Conservation (phyloP, 805 yeast species). For the Candida yuanshanica region DNA sequence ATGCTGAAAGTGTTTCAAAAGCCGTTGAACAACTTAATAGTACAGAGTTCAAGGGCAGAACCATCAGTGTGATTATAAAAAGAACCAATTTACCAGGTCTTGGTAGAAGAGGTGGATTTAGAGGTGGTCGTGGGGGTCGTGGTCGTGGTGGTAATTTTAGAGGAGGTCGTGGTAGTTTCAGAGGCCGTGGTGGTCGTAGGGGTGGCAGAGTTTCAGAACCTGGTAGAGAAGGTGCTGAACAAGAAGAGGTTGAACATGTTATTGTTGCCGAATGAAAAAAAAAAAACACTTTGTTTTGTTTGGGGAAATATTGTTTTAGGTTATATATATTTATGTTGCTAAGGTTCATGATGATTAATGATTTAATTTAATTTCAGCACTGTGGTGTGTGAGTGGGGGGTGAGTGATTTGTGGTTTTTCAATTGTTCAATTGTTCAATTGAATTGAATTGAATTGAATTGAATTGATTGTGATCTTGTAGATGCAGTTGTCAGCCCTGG, state of each 20-base stretch:
- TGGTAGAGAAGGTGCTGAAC: neutral
- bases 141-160: constrained; percentile 9
- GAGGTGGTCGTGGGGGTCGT: constrained; percentile 18
- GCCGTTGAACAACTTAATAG: constrained; percentile 43
- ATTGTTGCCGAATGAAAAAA: neutral
- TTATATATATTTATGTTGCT: no score
- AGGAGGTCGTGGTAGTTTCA: constrained; percentile 5
- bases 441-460: no score
- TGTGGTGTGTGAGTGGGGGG: no score
- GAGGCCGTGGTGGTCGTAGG: constrained; percentile 7
- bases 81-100: constrained; percentile 52
- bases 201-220: neutral
- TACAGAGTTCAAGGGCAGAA: constrained; percentile 39
- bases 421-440: neutral
- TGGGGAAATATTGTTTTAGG: no score
- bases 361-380: no score
- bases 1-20: constrained; percentile 32
- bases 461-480: no score
- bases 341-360: no score
- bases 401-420: neutral
- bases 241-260: neutral
- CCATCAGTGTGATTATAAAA: constrained; percentile 41
- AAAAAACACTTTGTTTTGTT: no score
- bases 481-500: no score
- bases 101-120: constrained; percentile 21